Percentiles rank a stretch among this genome's conserved stretches.
phyloP scores from a whole-genome alignment of 2,329 filamentous ascomycete species.

The Cordyceps cateniannulata region DNA sequence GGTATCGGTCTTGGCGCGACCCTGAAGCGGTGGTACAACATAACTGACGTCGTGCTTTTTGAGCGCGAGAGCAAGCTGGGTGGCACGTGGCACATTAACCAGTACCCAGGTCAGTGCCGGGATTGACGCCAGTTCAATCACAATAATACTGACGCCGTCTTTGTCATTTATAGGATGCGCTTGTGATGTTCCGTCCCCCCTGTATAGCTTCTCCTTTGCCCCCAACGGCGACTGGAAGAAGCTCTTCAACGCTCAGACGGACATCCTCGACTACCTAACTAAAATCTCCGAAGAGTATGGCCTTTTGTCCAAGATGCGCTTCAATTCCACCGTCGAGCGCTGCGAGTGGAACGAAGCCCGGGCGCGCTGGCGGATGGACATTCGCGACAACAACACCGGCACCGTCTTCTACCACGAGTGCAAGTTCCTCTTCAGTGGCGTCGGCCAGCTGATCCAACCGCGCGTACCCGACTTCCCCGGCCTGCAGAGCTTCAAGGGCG shows the following conservation, averaged over 20 bases:
- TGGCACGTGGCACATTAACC: constrained; percentile 59
- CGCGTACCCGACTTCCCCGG: constrained; percentile 40
- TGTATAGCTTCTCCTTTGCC: constrained; percentile 56
- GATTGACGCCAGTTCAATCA: too few relatives aligned
- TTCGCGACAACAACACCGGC: constrained; percentile 21
- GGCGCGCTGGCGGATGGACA: constrained; percentile 28
- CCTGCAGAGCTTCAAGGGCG: constrained; percentile 42
- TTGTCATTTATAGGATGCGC: constrained; percentile 29
- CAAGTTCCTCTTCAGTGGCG: constrained; percentile 32
- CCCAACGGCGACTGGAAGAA: constrained; percentile 56
- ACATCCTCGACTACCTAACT: constrained; percentile 53
- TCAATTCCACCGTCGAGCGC: constrained; percentile 29
- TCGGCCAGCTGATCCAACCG: constrained; percentile 28
- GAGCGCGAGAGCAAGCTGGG: constrained; percentile 52
- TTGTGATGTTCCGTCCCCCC: constrained; percentile 52
- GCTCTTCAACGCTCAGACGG: constrained; percentile 46
- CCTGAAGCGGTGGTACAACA: constrained; percentile 49
- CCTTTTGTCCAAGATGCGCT: constrained; percentile 31
- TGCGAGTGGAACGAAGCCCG: constrained; percentile 32
- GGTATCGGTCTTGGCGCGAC: constrained; percentile 56
- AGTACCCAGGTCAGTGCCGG: constrained; percentile 44
- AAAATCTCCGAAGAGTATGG: constrained; percentile 41
- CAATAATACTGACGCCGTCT: not conserved
- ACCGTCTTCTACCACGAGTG: constrained; percentile 28
- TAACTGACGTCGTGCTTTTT: constrained; percentile 54